Base-by-base conservation (phyloP, 78 protist genomes). In the Dictyostelium capitatum region DNA sequence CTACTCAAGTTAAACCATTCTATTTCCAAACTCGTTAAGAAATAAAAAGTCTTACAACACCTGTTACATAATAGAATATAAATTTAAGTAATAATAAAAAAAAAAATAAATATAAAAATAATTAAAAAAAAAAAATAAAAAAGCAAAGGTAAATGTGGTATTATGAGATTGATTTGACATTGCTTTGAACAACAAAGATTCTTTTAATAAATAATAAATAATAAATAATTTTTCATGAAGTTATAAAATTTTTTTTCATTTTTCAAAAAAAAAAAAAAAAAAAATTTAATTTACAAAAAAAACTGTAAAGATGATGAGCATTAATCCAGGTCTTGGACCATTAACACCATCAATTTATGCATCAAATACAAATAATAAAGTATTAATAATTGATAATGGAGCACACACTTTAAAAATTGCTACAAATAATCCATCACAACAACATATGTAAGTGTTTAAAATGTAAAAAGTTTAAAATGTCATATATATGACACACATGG, bases 1-100 rank as follows among this genome's bases (percentile, higher is more conserved):
- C 23, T 41, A 87, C 92, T 32, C 92, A 87, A 77, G 69, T 87
- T n/a, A 87, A 87, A 59, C 92, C 92, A 87, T 87, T 87, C 79
- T 87, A 87, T 69, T 87, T 79, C 83, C 92, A 87, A 72, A 72
- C 73, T 30, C 73, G 73, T 65, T 65, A 65, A n/a, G n/a, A n/a
- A 65, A 65, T 37, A 1, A 37, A 37, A 37, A 37, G n/a, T n/a
- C n/a, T n/a, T 51, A 1, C n/a, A 4, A 12, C 1, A 12, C 0
- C n/a, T 51, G 56, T 14, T 14, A 51, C 15, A 51, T 51, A 51
- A 51, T 51, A 12, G 15, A 14, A 51, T 14, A 12, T 12, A 51
- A 51, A 4, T 51, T 51, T 51, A 14, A 51, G 15, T 51, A 51
- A 51, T 51, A 8, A 51, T 14, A 19, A 65, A 65, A 0, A 30